Base-by-base conservation (phyloP, 2,329 filamentous ascomycete species). In the Colletotrichum salicis region DNA sequence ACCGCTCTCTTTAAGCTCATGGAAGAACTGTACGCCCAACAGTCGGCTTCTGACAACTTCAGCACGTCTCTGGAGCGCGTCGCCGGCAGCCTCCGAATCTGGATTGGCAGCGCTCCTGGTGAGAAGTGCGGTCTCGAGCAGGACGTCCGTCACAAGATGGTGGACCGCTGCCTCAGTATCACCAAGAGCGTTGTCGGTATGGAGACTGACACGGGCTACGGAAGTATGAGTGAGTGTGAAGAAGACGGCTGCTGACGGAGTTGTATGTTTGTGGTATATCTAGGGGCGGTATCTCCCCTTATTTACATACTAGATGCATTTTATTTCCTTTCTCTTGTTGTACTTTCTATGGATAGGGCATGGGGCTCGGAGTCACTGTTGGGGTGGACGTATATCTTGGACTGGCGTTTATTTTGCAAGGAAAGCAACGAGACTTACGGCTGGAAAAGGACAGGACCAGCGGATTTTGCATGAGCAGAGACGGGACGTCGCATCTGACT, bases 141-240 rank as follows among this genome's bases (percentile, higher is more conserved):
- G 2, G 83, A 85, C 15, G 79, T 89, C n/a, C 86, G 88, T 69
- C 84, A 84, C 67, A 82, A 83, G 73, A 85, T 91, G 75, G 86
- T 91, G 4, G 84, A 88, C 61, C 83, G 85, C 63, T 92, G 89
- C 72, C 78, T 91, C 22, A 76, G 79, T 12, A 85, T 91, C 45
- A 89, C 87, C 15, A 89, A 88, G 77, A 85, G 82, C 61, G 81
- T 89, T 48, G 85, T 90, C 8, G 89, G 89, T 10, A 90, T 91
- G 86, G 86, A 90, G 69, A 80, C 83, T 13, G 90, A 91, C 75
- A 86, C 86, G 1, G 89, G 89, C 8, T 91, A 91, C 78, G 88
- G 84, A 59, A 90, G 85, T 73, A 87, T 89, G 84, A 87, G 84
- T 70, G 87, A 89, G 55, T 81, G 82, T 61, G 86, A 85, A 55